phyloP scores from a whole-genome alignment of 495 filamentous ascomycete genomes.

The Penicillium cinerascens region DNA sequence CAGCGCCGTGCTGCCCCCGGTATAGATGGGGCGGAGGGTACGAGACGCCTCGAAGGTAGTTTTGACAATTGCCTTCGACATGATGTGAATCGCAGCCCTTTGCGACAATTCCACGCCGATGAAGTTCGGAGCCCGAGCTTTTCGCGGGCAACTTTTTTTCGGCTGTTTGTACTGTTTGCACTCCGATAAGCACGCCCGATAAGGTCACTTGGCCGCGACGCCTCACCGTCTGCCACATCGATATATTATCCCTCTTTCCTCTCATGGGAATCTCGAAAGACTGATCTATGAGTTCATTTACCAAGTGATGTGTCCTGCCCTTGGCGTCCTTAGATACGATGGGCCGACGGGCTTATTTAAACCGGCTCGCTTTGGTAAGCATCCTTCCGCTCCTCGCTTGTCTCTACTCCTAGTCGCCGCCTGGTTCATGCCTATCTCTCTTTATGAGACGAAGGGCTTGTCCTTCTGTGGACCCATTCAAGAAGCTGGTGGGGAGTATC shows the following conservation, averaged over 20 bases:
- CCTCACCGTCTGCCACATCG: background rate
- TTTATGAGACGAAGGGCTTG: background rate
- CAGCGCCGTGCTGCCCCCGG: slow-evolving; percentile 81
- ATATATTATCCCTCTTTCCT: background rate
- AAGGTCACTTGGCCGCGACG: background rate
- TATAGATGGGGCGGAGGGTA: slow-evolving; percentile 89
- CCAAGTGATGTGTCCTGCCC: background rate
- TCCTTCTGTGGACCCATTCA: background rate
- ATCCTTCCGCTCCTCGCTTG: slow-evolving; percentile 1
- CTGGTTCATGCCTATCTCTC: background rate
- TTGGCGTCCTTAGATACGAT: slow-evolving; percentile 23
- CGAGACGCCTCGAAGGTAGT: slow-evolving; percentile 83
- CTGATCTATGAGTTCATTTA: background rate
- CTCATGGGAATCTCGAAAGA: background rate
- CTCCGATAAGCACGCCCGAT: slow-evolving; percentile 16
- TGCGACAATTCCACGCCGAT: slow-evolving; percentile 17
- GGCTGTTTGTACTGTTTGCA: slow-evolving; percentile 39
- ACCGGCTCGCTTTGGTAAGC: slow-evolving; percentile 53
- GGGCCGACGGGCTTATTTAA: slow-evolving; percentile 51
- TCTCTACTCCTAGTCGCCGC: background rate
- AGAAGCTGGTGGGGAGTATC: background rate
- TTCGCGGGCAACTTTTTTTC: slow-evolving; percentile 37
- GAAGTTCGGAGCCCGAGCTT: slow-evolving; percentile 6
- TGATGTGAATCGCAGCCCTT: slow-evolving; percentile 25
- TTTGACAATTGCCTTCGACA: slow-evolving; percentile 54